phyloP scores from a whole-genome alignment of 2,329 filamentous ascomycete genomes.

The Fusarium verrucosum region DNA sequence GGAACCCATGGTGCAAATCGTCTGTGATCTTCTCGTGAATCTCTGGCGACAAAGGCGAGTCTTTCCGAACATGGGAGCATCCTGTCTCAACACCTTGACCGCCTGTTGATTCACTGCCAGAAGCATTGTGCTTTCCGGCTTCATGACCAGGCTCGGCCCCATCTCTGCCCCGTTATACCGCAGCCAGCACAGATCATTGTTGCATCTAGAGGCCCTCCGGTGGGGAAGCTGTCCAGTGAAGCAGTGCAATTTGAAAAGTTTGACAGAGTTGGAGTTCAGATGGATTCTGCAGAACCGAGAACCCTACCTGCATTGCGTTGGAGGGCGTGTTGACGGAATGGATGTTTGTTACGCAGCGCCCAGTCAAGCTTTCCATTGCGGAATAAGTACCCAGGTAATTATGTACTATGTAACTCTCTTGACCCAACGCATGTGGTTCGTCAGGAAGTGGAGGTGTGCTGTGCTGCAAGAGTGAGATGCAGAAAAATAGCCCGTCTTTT shows the following conservation, averaged over 20 bases:
- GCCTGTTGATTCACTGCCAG: constrained; percentile 34
- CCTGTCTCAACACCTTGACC: constrained; percentile 33
- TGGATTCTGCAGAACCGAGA: constrained; percentile 27
- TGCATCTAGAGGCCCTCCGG: constrained; percentile 36
- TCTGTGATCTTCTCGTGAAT: neutral
- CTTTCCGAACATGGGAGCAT: constrained; percentile 9
- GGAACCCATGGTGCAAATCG: constrained; percentile 11
- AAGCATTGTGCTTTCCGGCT: constrained; percentile 16
- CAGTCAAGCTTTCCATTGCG: constrained; percentile 26
- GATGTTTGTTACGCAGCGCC: neutral
- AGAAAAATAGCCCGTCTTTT: constrained; percentile 21
- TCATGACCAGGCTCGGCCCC: constrained; percentile 29
- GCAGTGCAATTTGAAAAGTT: constrained; percentile 10
- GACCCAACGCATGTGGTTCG: constrained; percentile 10
- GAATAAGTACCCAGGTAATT: neutral
- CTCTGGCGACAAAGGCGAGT: constrained; percentile 4
- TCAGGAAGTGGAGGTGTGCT: constrained; percentile 9
- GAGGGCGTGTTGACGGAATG: constrained; percentile 3
- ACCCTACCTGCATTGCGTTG: constrained; percentile 1
- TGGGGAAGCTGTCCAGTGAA: constrained; percentile 23
- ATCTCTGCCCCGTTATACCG: constrained; percentile 28
- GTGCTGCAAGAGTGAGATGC: constrained; percentile 37
- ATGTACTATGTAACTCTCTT: too few species aligned
- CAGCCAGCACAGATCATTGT: constrained; percentile 42
- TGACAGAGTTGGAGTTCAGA: constrained; percentile 24